Evolutionary conservation across 179 eudicot genomes (phyloP).

Genomic region (Carnegiea gigantea): DNA sequence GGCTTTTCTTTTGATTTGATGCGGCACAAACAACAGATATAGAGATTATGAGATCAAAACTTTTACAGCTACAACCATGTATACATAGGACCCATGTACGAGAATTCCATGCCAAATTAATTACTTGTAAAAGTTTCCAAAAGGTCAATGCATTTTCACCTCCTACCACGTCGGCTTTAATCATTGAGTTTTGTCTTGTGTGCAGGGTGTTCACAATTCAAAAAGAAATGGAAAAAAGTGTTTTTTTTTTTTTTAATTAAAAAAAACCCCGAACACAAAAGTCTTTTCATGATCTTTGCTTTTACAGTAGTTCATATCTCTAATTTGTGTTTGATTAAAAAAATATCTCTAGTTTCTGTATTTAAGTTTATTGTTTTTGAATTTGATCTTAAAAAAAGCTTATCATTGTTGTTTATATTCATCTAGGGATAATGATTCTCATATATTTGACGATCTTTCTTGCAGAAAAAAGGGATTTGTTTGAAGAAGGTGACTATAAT

Average conservation of each 20-base stretch:
- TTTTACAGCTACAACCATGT: not conserved
- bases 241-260: no score
- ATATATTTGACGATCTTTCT: no score
- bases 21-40: not conserved
- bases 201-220: not conserved
- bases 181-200: not conserved
- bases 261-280: no score
- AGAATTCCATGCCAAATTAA: constrained; percentile 5
- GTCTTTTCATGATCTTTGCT: not conserved
- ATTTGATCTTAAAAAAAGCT: no score
- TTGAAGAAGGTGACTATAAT: not conserved
- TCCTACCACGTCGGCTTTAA: not conserved
- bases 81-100: not conserved
- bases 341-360: no score
- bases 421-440: no score
- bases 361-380: no score
- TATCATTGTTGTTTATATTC: no score
- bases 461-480: not conserved
- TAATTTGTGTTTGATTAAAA: no score
- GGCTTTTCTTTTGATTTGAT: not conserved
- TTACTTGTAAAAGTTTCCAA: not conserved
- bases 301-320: no score
- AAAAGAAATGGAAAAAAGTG: not conserved
- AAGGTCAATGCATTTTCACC: constrained; percentile 3
- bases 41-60: not conserved